phyloP scores from a whole-genome alignment of 2,329 filamentous ascomycete species.

The Stagonosporopsis vannaccii region DNA sequence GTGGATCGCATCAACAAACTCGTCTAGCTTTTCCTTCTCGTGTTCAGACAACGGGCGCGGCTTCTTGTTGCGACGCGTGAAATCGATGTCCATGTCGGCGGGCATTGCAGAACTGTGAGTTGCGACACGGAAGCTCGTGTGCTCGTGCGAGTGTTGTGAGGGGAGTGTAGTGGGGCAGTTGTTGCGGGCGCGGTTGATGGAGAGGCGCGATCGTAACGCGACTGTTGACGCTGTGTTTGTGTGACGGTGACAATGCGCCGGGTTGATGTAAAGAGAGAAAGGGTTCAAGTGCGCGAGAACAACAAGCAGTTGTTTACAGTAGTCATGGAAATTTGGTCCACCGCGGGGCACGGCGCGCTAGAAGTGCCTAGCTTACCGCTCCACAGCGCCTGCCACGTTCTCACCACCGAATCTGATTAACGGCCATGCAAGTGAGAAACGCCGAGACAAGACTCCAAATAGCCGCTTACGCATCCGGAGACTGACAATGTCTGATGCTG shows the following conservation, averaged over 20 bases:
- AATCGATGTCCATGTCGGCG: slow-evolving; percentile 72
- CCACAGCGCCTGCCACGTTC: slow-evolving; percentile 14
- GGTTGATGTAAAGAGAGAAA: slow-evolving; percentile 22
- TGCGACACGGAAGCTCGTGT: slow-evolving; percentile 36
- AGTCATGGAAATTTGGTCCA: slow-evolving; percentile 32
- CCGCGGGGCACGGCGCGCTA: slow-evolving; percentile 12
- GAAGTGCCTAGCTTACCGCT: slow-evolving; percentile 12
- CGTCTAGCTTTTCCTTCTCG: slow-evolving; percentile 84
- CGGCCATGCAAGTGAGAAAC: not conserved
- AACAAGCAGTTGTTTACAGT: slow-evolving; percentile 37
- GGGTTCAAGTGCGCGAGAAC: slow-evolving; percentile 25
- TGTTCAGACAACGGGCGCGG: slow-evolving; percentile 80
- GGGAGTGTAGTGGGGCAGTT: slow-evolving; percentile 27
- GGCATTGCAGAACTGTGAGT: slow-evolving; percentile 30
- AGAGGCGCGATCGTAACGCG: slow-evolving; percentile 12
- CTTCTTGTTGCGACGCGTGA: slow-evolving; percentile 82
- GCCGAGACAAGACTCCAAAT: not conserved
- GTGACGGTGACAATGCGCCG: slow-evolving; percentile 7
- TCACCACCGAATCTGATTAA: slow-evolving; percentile 5
- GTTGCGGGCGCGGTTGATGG: slow-evolving; percentile 6
- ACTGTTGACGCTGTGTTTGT: slow-evolving; percentile 14
- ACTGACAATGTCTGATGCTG: not conserved
- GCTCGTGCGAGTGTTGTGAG: slow-evolving; percentile 36
- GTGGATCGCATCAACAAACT: slow-evolving; percentile 92
- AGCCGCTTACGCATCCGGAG: not conserved